Conservation (phyloP, 2,329 filamentous ascomycete genomes). For the Nigrospora sphaerica region DNA sequence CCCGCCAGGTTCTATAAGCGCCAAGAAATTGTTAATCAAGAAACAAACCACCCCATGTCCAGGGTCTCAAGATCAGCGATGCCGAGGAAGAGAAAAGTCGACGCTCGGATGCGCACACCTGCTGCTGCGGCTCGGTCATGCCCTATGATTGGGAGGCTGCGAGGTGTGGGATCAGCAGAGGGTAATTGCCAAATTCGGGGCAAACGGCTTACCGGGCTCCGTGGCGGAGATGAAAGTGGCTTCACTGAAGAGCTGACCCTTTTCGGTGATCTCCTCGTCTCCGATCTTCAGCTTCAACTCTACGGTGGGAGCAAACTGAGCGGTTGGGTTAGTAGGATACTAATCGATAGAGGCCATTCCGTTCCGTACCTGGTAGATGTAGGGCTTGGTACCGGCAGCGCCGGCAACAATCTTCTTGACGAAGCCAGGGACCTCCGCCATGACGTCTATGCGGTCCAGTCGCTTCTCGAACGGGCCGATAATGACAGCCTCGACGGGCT, state of each 20-base stretch:
- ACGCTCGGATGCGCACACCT: no score
- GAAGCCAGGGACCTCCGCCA: conserved; percentile 93
- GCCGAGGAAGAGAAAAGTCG: no score
- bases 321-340: conserved; percentile 7
- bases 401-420: conserved; percentile 89
- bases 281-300: conserved; percentile 79
- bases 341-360: not conserved
- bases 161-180: no score
- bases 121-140: no score
- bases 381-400: conserved; percentile 87
- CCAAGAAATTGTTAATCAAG: no score
- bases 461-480: conserved; percentile 62
- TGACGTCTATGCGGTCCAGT: conserved; percentile 83
- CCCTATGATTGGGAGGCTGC: no score
- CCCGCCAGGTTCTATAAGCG: no score
- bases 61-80: no score
- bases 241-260: conserved; percentile 76
- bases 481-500: conserved; percentile 61
- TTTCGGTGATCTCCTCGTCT: conserved; percentile 69
- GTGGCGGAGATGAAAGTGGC: conserved; percentile 84
- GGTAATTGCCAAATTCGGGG: no score
- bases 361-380: conserved; percentile 81
- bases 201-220: not conserved
- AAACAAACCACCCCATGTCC: no score
- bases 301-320: conserved; percentile 59